phyloP scores from a whole-genome alignment of 371 early-diverging fungal species.

The Parasitella parasitica region DNA sequence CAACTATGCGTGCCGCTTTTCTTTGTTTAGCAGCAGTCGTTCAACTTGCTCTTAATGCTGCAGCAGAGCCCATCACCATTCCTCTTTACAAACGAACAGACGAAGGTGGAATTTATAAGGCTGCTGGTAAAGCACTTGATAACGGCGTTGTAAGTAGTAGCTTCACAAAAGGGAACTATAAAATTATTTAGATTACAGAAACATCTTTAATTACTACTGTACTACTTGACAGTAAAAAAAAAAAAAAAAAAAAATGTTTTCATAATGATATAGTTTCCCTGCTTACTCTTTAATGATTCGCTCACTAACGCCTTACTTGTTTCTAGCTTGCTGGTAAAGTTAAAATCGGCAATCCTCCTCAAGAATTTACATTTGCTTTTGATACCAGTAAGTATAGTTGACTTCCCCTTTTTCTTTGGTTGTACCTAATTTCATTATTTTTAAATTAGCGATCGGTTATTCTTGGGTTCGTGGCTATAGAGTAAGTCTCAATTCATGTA shows the following conservation, averaged over 20 bases:
- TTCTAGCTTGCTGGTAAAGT: slow-evolving; percentile 48
- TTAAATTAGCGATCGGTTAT: slow-evolving; percentile 43
- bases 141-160: slow-evolving; percentile 41
- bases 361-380: slow-evolving; percentile 49
- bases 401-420: slow-evolving; percentile 7
- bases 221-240: not conserved
- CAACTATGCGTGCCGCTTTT: slow-evolving; percentile 39
- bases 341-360: slow-evolving; percentile 44
- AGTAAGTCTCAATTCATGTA: slow-evolving; percentile 20
- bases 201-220: not conserved
- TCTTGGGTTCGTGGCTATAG: slow-evolving; percentile 53
- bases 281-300: too few relatives aligned
- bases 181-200: not conserved
- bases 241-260: too few relatives aligned
- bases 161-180: not conserved
- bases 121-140: slow-evolving; percentile 43
- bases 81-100: slow-evolving; percentile 43
- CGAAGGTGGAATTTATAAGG: slow-evolving; percentile 32
- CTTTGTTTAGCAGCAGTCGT: slow-evolving; percentile 45
- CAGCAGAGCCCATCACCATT: slow-evolving; percentile 37
- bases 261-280: too few relatives aligned
- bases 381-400: slow-evolving; percentile 41
- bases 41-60: slow-evolving; percentile 38
- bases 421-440: slow-evolving; percentile 23
- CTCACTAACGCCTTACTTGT: not conserved